These are phyloP conservation scores for Alternaria triticimaculans DNA, from an alignment of 2,329 filamentous ascomycete genomes.

Conservation along the genomic window DNA sequence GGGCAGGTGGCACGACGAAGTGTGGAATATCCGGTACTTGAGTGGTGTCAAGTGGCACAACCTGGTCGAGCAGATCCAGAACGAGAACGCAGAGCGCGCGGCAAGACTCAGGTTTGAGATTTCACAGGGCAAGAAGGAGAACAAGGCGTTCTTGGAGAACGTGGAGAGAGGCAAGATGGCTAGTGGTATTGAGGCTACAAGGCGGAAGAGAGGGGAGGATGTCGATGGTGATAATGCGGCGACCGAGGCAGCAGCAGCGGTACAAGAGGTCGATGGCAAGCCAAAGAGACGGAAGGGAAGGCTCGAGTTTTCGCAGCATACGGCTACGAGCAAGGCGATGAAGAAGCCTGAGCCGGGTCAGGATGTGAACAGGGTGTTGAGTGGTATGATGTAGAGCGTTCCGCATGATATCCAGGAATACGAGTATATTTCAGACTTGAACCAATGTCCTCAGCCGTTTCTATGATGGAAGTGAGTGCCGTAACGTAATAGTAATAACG, in stretches of 20 bases:
- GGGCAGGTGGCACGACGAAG: slow-evolving; percentile 81
- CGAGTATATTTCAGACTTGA: background rate
- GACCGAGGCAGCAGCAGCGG: slow-evolving; percentile 17
- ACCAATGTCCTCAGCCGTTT: background rate
- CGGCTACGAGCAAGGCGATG: slow-evolving; percentile 53
- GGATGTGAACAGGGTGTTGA: slow-evolving; percentile 44
- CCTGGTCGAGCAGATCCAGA: slow-evolving; percentile 76
- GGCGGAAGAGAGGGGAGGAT: slow-evolving; percentile 59
- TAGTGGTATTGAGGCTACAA: slow-evolving; percentile 62
- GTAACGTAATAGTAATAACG: background rate
- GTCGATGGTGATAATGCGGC: slow-evolving; percentile 31
- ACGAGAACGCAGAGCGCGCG: slow-evolving; percentile 80
- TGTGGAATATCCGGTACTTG: slow-evolving; percentile 84
- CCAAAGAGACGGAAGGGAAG: slow-evolving; percentile 34
- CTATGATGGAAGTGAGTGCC: background rate
- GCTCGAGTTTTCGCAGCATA: slow-evolving; percentile 71
- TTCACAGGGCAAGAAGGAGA: slow-evolving; percentile 75
- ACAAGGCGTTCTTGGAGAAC: slow-evolving; percentile 80
- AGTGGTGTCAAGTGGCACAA: slow-evolving; percentile 82
- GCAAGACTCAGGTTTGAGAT: slow-evolving; percentile 81
- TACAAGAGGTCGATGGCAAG: slow-evolving; percentile 43
- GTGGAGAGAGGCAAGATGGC: slow-evolving; percentile 81
- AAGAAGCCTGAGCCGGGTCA: slow-evolving; percentile 42
- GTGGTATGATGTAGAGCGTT: slow-evolving; percentile 44
- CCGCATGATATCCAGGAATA: slow-evolving; percentile 15